These are phyloP conservation scores for Candolleomyces efflorescens DNA, from an alignment of 768 basidiomycete genomes.

Conservation along the genomic window DNA sequence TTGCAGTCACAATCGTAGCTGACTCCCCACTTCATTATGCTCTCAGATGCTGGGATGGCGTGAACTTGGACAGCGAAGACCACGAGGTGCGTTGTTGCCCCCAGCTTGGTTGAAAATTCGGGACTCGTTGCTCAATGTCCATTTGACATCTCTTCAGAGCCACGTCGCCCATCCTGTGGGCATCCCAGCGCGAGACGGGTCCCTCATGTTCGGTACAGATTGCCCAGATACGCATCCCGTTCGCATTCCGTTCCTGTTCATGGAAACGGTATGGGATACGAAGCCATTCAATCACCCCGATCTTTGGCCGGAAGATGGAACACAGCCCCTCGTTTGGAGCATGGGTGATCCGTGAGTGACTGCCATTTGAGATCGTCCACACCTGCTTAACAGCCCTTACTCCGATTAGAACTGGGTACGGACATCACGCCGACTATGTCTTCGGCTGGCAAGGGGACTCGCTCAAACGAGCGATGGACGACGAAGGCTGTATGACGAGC, in stretches of 20 bases:
- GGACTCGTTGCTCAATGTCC: neutral
- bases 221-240: constrained; percentile 10
- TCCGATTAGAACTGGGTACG: constrained; percentile 4
- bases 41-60: constrained; percentile 10
- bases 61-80: constrained; percentile 7
- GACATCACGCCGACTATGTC: constrained; percentile 11
- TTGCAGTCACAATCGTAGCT: no score
- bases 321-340: constrained; percentile 12
- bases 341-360: constrained; percentile 14
- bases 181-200: neutral
- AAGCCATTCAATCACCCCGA: constrained; percentile 6
- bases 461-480: constrained; percentile 5
- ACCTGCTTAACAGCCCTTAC: neutral
- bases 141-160: neutral
- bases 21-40: neutral
- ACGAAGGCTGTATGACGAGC: neutral
- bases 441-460: constrained; percentile 11
- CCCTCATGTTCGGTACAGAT: constrained; percentile 4
- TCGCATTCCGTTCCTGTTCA: constrained; percentile 9
- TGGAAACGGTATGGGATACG: constrained; percentile 14
- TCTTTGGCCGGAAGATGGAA: constrained; percentile 8
- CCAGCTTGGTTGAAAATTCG: neutral
- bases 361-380: neutral
- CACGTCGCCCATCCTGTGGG: constrained; percentile 9
- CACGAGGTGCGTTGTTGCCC: neutral